A percentile compares a stretch with the other conserved stretches of the same genome.
Evolutionary conservation across 116 monocot genomes (phyloP).

Genomic region (Dioscorea cayenensis): DNA sequence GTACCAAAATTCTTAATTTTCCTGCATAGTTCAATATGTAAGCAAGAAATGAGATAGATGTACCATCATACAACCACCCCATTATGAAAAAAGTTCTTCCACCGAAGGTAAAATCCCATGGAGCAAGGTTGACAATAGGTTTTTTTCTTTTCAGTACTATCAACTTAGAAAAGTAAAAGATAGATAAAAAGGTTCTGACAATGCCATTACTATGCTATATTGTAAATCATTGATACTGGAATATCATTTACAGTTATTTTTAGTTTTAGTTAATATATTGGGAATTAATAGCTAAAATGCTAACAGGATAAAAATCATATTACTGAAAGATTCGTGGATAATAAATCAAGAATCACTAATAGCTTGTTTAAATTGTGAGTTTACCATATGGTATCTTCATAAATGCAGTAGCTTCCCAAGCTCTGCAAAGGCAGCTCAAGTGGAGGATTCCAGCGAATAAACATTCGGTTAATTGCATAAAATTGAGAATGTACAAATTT

Average conservation of each 20-base stretch:
- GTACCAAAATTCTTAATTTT: not conserved
- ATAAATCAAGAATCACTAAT: not conserved
- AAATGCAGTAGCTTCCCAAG: conserved; percentile 97
- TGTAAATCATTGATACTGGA: no score
- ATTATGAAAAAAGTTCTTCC: conserved; percentile 95
- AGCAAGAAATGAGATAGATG: conserved; percentile 3
- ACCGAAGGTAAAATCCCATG: conserved; percentile 99
- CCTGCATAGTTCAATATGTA: not conserved
- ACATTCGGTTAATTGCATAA: conserved; percentile 53
- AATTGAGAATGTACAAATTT: not conserved
- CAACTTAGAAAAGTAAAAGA: not conserved
- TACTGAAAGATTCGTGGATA: conserved; percentile 1
- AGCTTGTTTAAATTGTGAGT: not conserved
- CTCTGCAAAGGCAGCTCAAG: conserved; percentile 99
- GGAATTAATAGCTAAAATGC: not conserved
- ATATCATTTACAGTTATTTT: no score
- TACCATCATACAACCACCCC: conserved; percentile 99
- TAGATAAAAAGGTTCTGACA: not conserved
- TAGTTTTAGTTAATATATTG: no score
- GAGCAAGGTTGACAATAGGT: conserved; percentile 77
- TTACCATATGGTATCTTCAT: conserved; percentile 99
- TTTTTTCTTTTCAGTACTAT: not conserved
- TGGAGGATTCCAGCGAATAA: conserved; percentile 98
- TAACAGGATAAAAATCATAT: not conserved
- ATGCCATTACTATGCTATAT: no score